Evolutionary conservation across 2,329 filamentous ascomycete species (phyloP), one percentile per base, ranked within the genome.

Genomic region (Penicillium decumbens): DNA sequence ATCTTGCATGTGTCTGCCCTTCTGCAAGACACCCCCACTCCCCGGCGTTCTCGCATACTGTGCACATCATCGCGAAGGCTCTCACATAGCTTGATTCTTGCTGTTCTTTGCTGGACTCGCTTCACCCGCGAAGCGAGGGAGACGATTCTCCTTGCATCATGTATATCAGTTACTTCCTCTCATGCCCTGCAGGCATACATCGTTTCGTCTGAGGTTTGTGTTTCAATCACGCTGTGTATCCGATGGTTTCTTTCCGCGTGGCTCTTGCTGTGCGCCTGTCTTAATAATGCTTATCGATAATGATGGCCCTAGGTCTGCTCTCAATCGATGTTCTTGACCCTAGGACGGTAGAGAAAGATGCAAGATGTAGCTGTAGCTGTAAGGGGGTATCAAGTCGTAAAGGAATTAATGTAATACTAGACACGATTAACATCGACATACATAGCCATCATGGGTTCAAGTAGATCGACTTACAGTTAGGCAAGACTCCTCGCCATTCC

Each of bases 351-450:
- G 8, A 37, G 15, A 33, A 37, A 20, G 18, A 2, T 37, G 33
- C 33, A 23, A 37, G 33, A 37, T 23, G 15, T 20, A 37, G 33
- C 8, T 37, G 33, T 15, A 37, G 33, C 20, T 37, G 33, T 8
- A 35, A 35, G 8, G 33, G 33, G 33, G 9, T 37, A 37, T 64
- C 58, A 71, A 41, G 62, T 59, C 10, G 65, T 56, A 50, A 73
- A 75, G 12, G 72, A 75, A 47, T 73, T 74, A 56, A 75, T 73
- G 53, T 74, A 75, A 56, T 75, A 75, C 70, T 75, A 41, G 27
- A 38, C 8, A 46, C 32, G 29, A 29, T 45, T 38, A 37, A 18
- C 3, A 20, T 9, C 18, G 30, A 23, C 29, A 10, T 4, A 6
- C 20, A 2, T 20, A 8, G 15, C 9, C 33, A 20, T 37, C 18